Evolutionary conservation across 768 basidiomycete species (phyloP).

Genomic region (Cyathus striatus): DNA sequence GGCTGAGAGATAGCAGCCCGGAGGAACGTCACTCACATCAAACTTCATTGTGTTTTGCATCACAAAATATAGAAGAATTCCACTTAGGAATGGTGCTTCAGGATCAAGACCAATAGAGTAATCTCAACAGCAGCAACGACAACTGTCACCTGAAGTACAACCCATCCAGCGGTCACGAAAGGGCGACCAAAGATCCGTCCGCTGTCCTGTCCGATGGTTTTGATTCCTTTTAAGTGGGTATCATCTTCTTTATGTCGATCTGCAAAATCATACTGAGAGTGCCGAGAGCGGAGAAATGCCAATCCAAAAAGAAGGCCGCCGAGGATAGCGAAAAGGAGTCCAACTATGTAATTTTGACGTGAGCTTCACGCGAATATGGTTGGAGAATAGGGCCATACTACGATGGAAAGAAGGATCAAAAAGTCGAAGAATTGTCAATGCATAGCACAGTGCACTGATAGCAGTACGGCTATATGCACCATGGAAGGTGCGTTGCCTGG

Average conservation of each 20-base stretch:
- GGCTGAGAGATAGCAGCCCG: no score
- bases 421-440: slow-evolving; percentile 70
- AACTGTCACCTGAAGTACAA: slow-evolving; percentile 53
- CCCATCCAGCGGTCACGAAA: slow-evolving; percentile 78
- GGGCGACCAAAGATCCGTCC: slow-evolving; percentile 68
- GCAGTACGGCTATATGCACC: slow-evolving; percentile 79
- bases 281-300: slow-evolving; percentile 56
- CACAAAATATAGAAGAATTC: no score
- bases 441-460: slow-evolving; percentile 67
- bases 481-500: slow-evolving; percentile 77
- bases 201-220: slow-evolving; percentile 57
- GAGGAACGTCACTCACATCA: no score
- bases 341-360: no score
- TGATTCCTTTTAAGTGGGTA: slow-evolving; percentile 31
- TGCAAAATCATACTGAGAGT: slow-evolving; percentile 74
- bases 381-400: slow-evolving; percentile 44
- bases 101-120: slow-evolving; percentile 57
- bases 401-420: slow-evolving; percentile 71
- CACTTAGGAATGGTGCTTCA: slow-evolving; percentile 19
- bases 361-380: no score
- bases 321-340: slow-evolving; percentile 60
- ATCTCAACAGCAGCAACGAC: slow-evolving; percentile 65
- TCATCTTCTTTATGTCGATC: slow-evolving; percentile 42
- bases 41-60: no score
- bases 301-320: slow-evolving; percentile 53